Conservation (phyloP, 768 basidiomycete genomes). For the Mycena epipterygia region DNA sequence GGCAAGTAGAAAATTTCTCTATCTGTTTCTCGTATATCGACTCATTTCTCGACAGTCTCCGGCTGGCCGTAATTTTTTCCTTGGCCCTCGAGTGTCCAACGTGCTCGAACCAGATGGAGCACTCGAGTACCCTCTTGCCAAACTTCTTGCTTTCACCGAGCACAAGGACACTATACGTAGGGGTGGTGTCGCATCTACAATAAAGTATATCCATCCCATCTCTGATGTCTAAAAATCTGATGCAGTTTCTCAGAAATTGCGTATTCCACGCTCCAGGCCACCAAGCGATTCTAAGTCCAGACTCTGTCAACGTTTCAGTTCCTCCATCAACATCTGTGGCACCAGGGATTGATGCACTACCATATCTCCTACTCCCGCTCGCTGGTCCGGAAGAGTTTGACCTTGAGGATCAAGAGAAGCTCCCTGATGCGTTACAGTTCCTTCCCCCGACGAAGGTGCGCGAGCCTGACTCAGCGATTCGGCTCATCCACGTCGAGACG, state of each 20-base stretch:
- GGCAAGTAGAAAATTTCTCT: conserved; percentile 61
- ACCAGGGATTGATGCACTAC: conserved; percentile 87
- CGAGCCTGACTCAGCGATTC: conserved; percentile 81
- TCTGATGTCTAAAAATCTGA: conserved; percentile 29
- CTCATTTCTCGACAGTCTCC: conserved; percentile 64
- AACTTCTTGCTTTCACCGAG: conserved; percentile 89
- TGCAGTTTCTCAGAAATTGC: conserved; percentile 73
- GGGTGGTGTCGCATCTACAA: conserved; percentile 87
- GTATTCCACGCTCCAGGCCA: conserved; percentile 79
- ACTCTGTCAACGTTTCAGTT: conserved; percentile 67
- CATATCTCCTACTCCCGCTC: conserved; percentile 88
- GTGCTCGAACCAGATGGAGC: conserved; percentile 56
- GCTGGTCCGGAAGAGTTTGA: conserved; percentile 97
- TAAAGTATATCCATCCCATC: conserved; percentile 67
- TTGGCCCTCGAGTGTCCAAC: conserved; percentile 74
- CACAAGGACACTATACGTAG: conserved; percentile 89
- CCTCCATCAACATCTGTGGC: conserved; percentile 70
- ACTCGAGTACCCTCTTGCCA: conserved; percentile 86
- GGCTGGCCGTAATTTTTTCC: conserved; percentile 83
- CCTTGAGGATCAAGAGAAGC: conserved; percentile 92
- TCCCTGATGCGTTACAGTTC: conserved; percentile 89
- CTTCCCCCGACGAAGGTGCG: conserved; percentile 87
- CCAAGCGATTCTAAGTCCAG: conserved; percentile 77
- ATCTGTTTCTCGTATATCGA: background rate
- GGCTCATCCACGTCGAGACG: conserved; percentile 90